Evolutionary conservation across 768 basidiomycete genomes (phyloP).

Genomic region (Peribolospora kevripleyi): DNA sequence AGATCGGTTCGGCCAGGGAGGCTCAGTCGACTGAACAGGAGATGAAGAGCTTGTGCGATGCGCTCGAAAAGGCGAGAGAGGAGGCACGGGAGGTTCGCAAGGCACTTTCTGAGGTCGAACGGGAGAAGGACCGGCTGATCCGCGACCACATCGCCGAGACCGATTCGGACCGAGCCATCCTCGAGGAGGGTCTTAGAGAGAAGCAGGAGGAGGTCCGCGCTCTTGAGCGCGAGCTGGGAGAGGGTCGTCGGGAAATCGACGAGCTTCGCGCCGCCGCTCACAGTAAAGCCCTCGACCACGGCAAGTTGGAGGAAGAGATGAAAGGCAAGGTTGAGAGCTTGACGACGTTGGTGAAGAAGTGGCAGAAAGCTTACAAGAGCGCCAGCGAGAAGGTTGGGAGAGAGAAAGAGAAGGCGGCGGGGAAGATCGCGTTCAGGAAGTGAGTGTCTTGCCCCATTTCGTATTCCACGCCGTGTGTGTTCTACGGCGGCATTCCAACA

Average conservation of each 20-base stretch:
- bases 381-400: slow-evolving; percentile 59
- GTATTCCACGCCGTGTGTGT: neutral
- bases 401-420: slow-evolving; percentile 25
- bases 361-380: slow-evolving; percentile 91
- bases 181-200: slow-evolving; percentile 48
- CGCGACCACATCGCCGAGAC: slow-evolving; percentile 79
- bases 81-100: slow-evolving; percentile 35
- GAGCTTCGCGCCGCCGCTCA: neutral
- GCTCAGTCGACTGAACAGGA: slow-evolving; percentile 7
- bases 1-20: slow-evolving; percentile 2
- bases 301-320: neutral
- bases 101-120: slow-evolving; percentile 41
- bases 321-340: slow-evolving; percentile 23
- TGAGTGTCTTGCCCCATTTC: neutral
- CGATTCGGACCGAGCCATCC: slow-evolving; percentile 73
- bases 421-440: slow-evolving; percentile 87
- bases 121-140: slow-evolving; percentile 54
- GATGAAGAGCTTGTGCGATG: neutral
- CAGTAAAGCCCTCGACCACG: neutral
- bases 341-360: slow-evolving; percentile 51
- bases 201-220: slow-evolving; percentile 44
- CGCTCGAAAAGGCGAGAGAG: slow-evolving; percentile 22
- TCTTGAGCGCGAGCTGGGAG: slow-evolving; percentile 24
- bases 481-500: neutral
- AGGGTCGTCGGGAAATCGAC: neutral